A percentile compares a stretch with the other conserved stretches of the same genome.
phyloP scores from a whole-genome alignment of 169 alveolate genomes.

The Amoebophrya sp. region DNA sequence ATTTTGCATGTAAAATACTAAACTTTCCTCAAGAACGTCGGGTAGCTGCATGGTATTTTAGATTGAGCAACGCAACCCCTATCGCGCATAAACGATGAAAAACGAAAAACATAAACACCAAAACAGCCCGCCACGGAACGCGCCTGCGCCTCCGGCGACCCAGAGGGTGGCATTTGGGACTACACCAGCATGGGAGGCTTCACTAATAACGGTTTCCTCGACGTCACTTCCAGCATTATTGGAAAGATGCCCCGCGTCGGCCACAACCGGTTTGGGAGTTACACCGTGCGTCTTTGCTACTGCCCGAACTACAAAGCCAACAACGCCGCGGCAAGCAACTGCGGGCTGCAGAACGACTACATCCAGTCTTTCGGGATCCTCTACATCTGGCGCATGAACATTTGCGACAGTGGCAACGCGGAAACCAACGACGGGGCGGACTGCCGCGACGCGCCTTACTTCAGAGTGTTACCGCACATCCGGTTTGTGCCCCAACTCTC shows the following conservation, averaged over 20 bases:
- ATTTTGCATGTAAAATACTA: too few relatives aligned
- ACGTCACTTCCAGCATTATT: neutral
- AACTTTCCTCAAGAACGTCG: too few relatives aligned
- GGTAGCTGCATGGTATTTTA: too few relatives aligned
- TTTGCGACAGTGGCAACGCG: neutral
- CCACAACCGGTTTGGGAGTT: neutral
- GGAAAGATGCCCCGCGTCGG: neutral
- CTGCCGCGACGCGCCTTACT: neutral
- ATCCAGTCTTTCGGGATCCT: neutral
- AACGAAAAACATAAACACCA: too few relatives aligned
- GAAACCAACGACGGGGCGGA: neutral
- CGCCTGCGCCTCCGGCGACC: neutral
- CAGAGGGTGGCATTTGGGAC: slow-evolving; percentile 4
- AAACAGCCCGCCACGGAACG: neutral
- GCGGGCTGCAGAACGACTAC: neutral
- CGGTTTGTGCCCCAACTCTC: neutral
- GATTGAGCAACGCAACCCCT: too few relatives aligned
- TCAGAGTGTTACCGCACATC: neutral
- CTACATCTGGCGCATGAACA: neutral
- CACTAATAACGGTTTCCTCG: neutral
- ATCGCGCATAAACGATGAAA: too few relatives aligned
- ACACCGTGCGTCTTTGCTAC: neutral
- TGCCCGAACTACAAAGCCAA: neutral
- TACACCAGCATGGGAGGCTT: neutral
- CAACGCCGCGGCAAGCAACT: neutral